A percentile compares a stretch with the other conserved stretches of the same genome.
phyloP scores from a whole-genome alignment of 345 rosid species.

The Arabidopsis suecica region DNA sequence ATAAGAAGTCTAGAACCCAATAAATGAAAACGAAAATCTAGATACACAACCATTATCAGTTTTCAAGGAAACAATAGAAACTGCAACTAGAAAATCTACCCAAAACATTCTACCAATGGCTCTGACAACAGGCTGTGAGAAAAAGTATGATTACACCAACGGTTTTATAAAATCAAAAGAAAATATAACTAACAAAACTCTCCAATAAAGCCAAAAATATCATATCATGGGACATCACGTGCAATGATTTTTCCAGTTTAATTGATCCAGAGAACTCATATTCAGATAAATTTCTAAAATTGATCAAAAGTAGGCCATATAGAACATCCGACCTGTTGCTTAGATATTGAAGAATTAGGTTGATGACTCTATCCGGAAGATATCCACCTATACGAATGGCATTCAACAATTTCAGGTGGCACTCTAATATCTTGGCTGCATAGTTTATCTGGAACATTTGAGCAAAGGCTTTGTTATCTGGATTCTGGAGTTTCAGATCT shows the following conservation, averaged over 20 bases:
- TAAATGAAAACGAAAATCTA: conserved; percentile 20
- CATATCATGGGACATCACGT: neutral
- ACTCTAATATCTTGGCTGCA: conserved; percentile 92
- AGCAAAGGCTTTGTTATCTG: conserved; percentile 89
- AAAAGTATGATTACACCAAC: neutral
- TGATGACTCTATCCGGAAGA: conserved; percentile 96
- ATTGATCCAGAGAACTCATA: conserved; percentile 1
- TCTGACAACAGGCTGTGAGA: neutral
- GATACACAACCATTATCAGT: conserved; percentile 4
- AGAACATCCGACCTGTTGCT: conserved; percentile 76
- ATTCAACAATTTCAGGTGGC: conserved; percentile 88
- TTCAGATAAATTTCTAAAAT: neutral
- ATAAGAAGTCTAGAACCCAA: conserved; percentile 13
- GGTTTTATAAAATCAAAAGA: neutral
- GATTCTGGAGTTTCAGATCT: conserved; percentile 90
- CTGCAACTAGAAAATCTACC: conserved; percentile 27
- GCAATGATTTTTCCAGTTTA: neutral
- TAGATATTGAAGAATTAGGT: conserved; percentile 93
- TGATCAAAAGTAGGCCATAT: conserved; percentile 20
- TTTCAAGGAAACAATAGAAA: conserved; percentile 18
- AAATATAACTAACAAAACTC: neutral
- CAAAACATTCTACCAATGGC: conserved; percentile 12
- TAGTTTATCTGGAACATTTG: conserved; percentile 89
- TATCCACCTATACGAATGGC: conserved; percentile 83
- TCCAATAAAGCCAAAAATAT: conserved; percentile 17